Evolutionary conservation across 2,329 filamentous ascomycete species (phyloP).

Genomic region (Phaeophleospora eucalypticola): DNA sequence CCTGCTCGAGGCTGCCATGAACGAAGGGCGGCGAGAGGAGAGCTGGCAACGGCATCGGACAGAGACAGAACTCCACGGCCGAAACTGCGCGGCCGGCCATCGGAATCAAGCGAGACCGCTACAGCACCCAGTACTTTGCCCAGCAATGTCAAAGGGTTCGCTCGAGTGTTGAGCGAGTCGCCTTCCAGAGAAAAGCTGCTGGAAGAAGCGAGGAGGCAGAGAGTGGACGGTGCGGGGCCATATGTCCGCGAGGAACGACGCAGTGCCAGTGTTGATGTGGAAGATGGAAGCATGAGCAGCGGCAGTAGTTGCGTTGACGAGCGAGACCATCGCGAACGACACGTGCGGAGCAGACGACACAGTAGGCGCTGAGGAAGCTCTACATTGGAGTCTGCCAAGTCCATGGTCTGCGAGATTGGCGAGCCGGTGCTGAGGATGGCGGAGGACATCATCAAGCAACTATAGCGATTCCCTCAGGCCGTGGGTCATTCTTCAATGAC

Average conservation of each 20-base stretch:
- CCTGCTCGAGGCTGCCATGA: no score
- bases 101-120: constrained; percentile 10
- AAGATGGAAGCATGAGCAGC: constrained; percentile 15
- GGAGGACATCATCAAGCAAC: constrained; percentile 12
- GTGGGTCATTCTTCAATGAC: neutral
- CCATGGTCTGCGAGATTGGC: constrained; percentile 2
- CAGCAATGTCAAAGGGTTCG: constrained; percentile 12
- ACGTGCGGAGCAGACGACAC: constrained; percentile 6
- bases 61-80: constrained; percentile 5
- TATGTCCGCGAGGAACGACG: constrained; percentile 17
- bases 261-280: constrained; percentile 15
- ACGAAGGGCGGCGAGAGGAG: no score
- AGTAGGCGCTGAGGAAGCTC: constrained; percentile 13
- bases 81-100: constrained; percentile 1
- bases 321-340: constrained; percentile 2
- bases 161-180: constrained; percentile 27
- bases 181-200: constrained; percentile 25
- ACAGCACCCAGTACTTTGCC: constrained; percentile 8
- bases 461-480: neutral
- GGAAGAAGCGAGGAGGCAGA: constrained; percentile 2
- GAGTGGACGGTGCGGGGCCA: constrained; percentile 10
- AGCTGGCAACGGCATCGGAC: constrained; percentile 4
- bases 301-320: constrained; percentile 3
- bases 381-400: constrained; percentile 7
- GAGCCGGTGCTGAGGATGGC: constrained; percentile 14